A percentile compares a stretch with the other conserved stretches of the same genome.
Evolutionary conservation across 1,284 basidiomycete genomes (phyloP).

Genomic region (Coniferiporia weirii): DNA sequence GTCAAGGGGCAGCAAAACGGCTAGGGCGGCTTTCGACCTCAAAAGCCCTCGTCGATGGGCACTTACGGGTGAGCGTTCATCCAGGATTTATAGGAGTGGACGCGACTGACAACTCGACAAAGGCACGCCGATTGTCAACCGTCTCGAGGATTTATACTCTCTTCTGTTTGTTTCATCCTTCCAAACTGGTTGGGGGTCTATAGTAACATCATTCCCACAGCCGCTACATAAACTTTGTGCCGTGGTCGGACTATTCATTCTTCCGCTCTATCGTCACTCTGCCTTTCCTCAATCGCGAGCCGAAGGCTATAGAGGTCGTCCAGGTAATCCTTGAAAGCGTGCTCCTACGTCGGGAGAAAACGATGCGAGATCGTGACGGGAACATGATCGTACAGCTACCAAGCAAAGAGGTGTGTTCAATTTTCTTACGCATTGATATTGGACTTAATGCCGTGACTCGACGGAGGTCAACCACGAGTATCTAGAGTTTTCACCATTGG

Average conservation of each 20-base stretch:
- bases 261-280: conserved; percentile 88
- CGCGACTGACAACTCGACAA: background rate
- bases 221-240: conserved; percentile 85
- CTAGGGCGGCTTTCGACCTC: conserved; percentile 86
- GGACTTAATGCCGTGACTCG: conserved; percentile 4
- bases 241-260: conserved; percentile 88
- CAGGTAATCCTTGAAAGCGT: conserved; percentile 89
- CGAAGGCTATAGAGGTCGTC: conserved; percentile 88
- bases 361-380: conserved; percentile 85
- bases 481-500: conserved; percentile 71
- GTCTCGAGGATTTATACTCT: conserved; percentile 89
- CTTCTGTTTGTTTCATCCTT: conserved; percentile 52
- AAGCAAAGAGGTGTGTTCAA: conserved; percentile 61
- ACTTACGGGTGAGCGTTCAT: conserved; percentile 57
- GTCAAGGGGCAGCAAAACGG: conserved; percentile 83
- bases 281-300: conserved; percentile 83
- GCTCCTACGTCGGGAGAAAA: conserved; percentile 91
- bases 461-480: conserved; percentile 56
- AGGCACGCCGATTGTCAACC: conserved; percentile 96
- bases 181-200: background rate
- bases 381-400: conserved; percentile 88
- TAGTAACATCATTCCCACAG: conserved; percentile 34
- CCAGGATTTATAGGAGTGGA: background rate
- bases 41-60: conserved; percentile 84
- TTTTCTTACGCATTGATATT: background rate